Conservation (phyloP, 108 stramenopile genomes). For the Cyclostephanos invisitatus region DNA sequence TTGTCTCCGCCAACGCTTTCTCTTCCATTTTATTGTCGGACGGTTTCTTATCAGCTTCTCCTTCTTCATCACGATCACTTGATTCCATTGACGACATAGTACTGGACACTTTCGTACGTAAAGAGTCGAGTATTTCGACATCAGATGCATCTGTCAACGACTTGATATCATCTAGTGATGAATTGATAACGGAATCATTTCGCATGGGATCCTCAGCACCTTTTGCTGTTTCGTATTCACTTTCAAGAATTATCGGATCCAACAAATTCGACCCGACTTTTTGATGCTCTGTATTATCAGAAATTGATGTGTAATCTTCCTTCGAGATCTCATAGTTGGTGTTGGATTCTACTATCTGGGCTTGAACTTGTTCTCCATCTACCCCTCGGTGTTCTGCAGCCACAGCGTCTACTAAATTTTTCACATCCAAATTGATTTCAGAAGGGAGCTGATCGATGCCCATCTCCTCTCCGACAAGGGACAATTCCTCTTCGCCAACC, state of each 20-base stretch:
- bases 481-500: background rate
- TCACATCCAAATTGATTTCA: conserved; percentile 2
- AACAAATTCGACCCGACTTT: background rate
- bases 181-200: conserved; percentile 15
- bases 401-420: background rate
- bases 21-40: background rate
- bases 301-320: background rate
- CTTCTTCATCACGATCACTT: background rate
- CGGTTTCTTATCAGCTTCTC: background rate
- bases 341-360: background rate
- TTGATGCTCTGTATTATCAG: background rate
- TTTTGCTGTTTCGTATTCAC: background rate
- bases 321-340: background rate
- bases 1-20: background rate
- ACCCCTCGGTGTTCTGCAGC: background rate
- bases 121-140: conserved; percentile 19
- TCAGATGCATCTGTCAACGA: conserved; percentile 29
- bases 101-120: background rate
- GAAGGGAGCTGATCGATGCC: background rate
- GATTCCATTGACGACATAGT: background rate
- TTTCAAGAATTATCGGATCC: background rate
- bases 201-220: background rate
- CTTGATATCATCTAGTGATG: conserved; percentile 28
- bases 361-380: conserved; percentile 4
- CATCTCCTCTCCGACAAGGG: background rate